These are phyloP conservation scores for Rhodotorula graminis DNA, from an alignment of 768 basidiomycete genomes.

Conservation along the genomic window DNA sequence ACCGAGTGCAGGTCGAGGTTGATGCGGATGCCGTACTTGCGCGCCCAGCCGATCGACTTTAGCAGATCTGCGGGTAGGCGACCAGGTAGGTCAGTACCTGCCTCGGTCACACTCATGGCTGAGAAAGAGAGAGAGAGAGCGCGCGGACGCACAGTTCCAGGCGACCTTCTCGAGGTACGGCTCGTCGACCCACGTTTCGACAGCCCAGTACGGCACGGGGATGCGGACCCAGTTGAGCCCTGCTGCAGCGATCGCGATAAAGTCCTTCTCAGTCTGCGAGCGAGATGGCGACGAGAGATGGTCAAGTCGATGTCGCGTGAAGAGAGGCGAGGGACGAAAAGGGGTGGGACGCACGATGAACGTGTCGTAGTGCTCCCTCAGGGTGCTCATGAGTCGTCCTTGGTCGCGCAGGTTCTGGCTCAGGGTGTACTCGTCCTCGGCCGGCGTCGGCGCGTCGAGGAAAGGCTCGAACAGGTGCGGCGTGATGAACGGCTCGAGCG, in stretches of 20 bases:
- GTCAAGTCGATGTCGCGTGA: no score
- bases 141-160: slow-evolving; percentile 60
- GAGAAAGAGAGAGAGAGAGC: neutral
- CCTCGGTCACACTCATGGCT: neutral
- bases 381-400: slow-evolving; percentile 53
- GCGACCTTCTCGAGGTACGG: slow-evolving; percentile 73
- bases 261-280: slow-evolving; percentile 81
- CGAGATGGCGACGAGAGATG: no score
- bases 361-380: slow-evolving; percentile 68
- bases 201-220: slow-evolving; percentile 85
- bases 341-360: slow-evolving; percentile 66
- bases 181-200: slow-evolving; percentile 69
- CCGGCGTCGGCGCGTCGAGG: slow-evolving; percentile 46
- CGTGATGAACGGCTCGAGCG: slow-evolving; percentile 54
- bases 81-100: no score
- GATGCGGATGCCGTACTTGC: slow-evolving; percentile 93
- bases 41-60: slow-evolving; percentile 85
- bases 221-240: slow-evolving; percentile 92
- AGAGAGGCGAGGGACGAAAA: neutral
- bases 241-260: slow-evolving; percentile 83
- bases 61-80: slow-evolving; percentile 72
- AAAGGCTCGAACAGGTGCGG: slow-evolving; percentile 50
- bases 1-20: slow-evolving; percentile 80
- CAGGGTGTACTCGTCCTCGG: slow-evolving; percentile 80
- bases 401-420: slow-evolving; percentile 57